A percentile compares a stretch with the other conserved stretches of the same genome.
phyloP scores from a whole-genome alignment of 2,329 filamentous ascomycete species.

The Aspergillus sp. region DNA sequence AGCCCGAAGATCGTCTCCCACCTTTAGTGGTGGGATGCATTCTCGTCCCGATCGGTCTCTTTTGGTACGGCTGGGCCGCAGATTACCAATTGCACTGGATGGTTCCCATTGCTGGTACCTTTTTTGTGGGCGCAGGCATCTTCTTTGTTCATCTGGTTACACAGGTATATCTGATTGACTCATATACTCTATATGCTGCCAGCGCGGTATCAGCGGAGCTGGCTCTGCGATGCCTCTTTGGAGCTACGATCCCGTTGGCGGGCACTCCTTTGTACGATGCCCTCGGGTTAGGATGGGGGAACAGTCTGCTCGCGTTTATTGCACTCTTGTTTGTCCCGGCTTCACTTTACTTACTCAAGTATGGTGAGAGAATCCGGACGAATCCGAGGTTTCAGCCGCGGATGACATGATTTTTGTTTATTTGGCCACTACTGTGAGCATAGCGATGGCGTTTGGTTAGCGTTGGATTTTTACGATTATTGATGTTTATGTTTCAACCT shows the following conservation, averaged over 20 bases:
- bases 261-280: constrained; percentile 15
- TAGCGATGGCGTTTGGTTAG: not conserved
- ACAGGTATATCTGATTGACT: constrained; percentile 21
- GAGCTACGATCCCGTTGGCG: constrained; percentile 18
- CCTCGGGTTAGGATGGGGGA: constrained; percentile 21
- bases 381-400: constrained; percentile 19
- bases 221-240: constrained; percentile 19
- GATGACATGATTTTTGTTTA: constrained; percentile 10
- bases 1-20: constrained; percentile 55
- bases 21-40: constrained; percentile 54
- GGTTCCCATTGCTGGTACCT: constrained; percentile 24
- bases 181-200: constrained; percentile 20
- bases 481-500: too few relatives aligned
- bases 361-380: constrained; percentile 20
- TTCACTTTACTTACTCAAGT: constrained; percentile 14
- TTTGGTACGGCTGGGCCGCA: constrained; percentile 29
- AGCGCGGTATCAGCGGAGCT: constrained; percentile 19
- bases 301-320: constrained; percentile 19
- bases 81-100: constrained; percentile 25
- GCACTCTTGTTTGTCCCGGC: constrained; percentile 16
- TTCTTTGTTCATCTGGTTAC: constrained; percentile 18
- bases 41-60: constrained; percentile 46
- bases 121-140: constrained; percentile 40
- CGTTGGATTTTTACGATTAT: too few relatives aligned
- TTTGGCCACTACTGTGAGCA: not conserved